Base-by-base conservation (phyloP, 257 asterid genomes). In the Solanum dulcamara region DNA sequence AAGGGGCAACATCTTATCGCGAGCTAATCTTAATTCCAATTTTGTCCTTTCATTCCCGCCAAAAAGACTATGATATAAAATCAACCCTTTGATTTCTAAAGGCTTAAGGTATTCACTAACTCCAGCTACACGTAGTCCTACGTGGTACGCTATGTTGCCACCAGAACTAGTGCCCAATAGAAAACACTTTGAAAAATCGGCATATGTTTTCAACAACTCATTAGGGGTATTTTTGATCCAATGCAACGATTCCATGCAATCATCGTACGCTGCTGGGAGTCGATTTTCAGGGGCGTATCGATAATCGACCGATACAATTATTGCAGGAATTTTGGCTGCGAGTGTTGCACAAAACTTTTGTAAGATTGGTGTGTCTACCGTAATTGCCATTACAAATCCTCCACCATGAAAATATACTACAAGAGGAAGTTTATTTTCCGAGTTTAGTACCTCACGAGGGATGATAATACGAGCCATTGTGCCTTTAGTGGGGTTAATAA, bases 271-370 rank as follows among this genome's bases (percentile, higher is more conserved):
- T 10, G 92, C 92, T 7, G 93, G 96, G 2, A 93, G 90, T 28
- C 94, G 90, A 89, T 92, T 89, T 50, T 93, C 95, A 1, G 96
- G 97, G 0, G 96, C 95, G 13, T 87, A 90, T 50, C 91, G 95
- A 62, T 94, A 91, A 18, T 86, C 90, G 5, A 88, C 84, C 0
- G 97, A 90, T 12, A 88, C 89, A 24, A 92, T 38, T 18, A 90
- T 60, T 0, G 93, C 94, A 12, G 94, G 92, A 35, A 80, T 37
- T 9, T 55, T 13, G 3, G 15, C n/a, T 5, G 87, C 89, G 2
- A 91, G 13, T 5, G 55, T 86, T 6, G 55, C 24, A 66, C 89
- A 86, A 15, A 88, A 48, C 4, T n/a, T 28, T 18, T 91, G 92
- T 80, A 80, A 74, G 17, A 57, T 0, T 7, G 84, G 0, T 6